Evolutionary conservation across 495 filamentous ascomycete species (phyloP).

Genomic region (Extremus antarcticus): DNA sequence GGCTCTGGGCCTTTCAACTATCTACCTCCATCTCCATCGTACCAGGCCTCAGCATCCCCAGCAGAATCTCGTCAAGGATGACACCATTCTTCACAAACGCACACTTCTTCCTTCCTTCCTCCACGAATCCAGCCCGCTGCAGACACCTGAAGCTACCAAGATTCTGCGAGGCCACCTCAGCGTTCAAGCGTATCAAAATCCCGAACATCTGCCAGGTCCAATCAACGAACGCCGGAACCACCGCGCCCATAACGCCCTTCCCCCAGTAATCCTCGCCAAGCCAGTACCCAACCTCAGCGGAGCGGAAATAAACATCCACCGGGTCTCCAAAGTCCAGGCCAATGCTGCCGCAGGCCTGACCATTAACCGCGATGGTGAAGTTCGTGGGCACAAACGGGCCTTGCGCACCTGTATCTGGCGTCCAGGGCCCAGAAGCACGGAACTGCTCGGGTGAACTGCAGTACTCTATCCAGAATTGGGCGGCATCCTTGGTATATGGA

Average conservation of each 20-base stretch:
- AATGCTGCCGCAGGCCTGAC: conserved; percentile 23
- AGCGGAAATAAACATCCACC: conserved; percentile 22
- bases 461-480: conserved; percentile 20
- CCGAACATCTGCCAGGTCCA: conserved; percentile 23
- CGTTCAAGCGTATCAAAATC: conserved; percentile 17
- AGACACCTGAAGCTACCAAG: conserved; percentile 20
- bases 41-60: conserved; percentile 13
- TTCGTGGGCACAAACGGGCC: conserved; percentile 4
- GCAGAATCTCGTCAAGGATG: conserved; percentile 4
- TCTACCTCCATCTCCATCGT: background rate
- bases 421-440: conserved; percentile 4
- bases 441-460: conserved; percentile 5
- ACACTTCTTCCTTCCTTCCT: conserved; percentile 21
- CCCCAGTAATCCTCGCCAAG: conserved; percentile 25
- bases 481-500: conserved; percentile 25
- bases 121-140: conserved; percentile 23
- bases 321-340: conserved; percentile 23
- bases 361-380: conserved; percentile 20
- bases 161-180: conserved; percentile 20
- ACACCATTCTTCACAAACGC: conserved; percentile 24
- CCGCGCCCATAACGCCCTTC: conserved; percentile 20
- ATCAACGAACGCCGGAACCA: conserved; percentile 18
- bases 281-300: conserved; percentile 30
- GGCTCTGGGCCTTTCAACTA: too few relatives aligned
- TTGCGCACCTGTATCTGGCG: conserved; percentile 3